phyloP scores from a whole-genome alignment of 805 yeast species.

The Starmerella potacharoeniae region DNA sequence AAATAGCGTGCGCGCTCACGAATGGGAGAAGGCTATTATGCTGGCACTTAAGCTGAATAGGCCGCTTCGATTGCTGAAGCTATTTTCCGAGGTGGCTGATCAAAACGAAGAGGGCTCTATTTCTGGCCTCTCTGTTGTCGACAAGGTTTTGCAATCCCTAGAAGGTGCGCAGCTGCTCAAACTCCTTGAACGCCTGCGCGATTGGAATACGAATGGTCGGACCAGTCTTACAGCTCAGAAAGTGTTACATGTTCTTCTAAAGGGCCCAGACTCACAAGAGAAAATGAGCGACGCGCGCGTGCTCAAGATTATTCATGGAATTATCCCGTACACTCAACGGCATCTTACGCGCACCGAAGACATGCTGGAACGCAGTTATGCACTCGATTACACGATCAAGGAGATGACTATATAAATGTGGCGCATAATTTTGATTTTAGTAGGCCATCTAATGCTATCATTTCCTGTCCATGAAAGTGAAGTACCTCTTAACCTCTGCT shows the following conservation, averaged over 20 bases:
- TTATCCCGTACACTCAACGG: conserved; percentile 80
- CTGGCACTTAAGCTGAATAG: conserved; percentile 80
- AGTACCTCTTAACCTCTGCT: too few relatives aligned
- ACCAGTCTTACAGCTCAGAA: conserved; percentile 74
- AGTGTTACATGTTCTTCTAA: conserved; percentile 53
- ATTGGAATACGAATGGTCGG: conserved; percentile 88
- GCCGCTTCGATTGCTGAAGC: conserved; percentile 76
- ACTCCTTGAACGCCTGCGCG: conserved; percentile 67
- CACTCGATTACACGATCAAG: conserved; percentile 71
- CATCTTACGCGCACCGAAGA: conserved; percentile 69
- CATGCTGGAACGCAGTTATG: conserved; percentile 71
- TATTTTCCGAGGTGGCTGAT: conserved; percentile 49
- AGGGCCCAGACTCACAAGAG: conserved; percentile 39
- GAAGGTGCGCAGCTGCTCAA: conserved; percentile 46
- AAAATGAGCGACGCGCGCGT: conserved; percentile 55
- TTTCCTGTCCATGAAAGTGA: not conserved
- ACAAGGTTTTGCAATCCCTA: conserved; percentile 47
- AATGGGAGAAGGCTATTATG: conserved; percentile 82
- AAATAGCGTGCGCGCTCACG: conserved; percentile 57
- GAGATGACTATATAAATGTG: conserved; percentile 35
- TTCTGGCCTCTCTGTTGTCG: conserved; percentile 52
- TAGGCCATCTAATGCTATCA: not conserved
- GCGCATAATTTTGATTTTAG: not conserved
- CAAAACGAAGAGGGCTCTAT: conserved; percentile 37
- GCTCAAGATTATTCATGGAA: conserved; percentile 54